phyloP scores from a whole-genome alignment of 169 alveolate species.

The Babesia gibsoni region DNA sequence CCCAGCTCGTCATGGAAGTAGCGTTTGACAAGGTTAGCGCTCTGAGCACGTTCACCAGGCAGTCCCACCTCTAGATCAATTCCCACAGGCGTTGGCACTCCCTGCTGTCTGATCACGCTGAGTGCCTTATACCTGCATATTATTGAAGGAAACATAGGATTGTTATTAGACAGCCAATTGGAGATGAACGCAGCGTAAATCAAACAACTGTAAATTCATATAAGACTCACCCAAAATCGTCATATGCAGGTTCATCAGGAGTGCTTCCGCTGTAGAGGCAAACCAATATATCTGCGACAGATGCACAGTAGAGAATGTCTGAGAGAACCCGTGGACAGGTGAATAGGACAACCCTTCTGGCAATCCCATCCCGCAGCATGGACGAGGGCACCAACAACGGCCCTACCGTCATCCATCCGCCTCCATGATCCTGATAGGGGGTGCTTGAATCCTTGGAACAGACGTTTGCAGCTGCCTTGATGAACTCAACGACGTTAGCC shows the following conservation, averaged over 20 bases:
- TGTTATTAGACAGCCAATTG: too few species aligned
- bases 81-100: constrained; percentile 76
- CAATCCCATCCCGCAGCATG: constrained; percentile 36
- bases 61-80: constrained; percentile 58
- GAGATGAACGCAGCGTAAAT: too few species aligned
- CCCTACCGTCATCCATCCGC: constrained; percentile 25
- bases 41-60: constrained; percentile 56
- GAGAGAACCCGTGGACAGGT: constrained; percentile 57
- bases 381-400: constrained; percentile 32
- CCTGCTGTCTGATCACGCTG: constrained; percentile 69
- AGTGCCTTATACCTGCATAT: constrained; percentile 57
- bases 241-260: constrained; percentile 51
- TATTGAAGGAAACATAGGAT: too few species aligned
- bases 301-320: constrained; percentile 48
- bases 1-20: constrained; percentile 75
- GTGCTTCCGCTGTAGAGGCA: constrained; percentile 51
- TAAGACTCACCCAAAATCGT: constrained; percentile 53
- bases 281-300: constrained; percentile 57
- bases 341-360: constrained; percentile 36
- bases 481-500: constrained; percentile 35
- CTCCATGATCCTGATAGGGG: background rate
- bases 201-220: background rate
- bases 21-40: constrained; percentile 57
- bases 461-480: constrained; percentile 9
- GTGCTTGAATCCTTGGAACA: background rate